These are phyloP conservation scores for Ogataea salicorniae DNA, from an alignment of 805 yeast species.

Conservation along the genomic window DNA sequence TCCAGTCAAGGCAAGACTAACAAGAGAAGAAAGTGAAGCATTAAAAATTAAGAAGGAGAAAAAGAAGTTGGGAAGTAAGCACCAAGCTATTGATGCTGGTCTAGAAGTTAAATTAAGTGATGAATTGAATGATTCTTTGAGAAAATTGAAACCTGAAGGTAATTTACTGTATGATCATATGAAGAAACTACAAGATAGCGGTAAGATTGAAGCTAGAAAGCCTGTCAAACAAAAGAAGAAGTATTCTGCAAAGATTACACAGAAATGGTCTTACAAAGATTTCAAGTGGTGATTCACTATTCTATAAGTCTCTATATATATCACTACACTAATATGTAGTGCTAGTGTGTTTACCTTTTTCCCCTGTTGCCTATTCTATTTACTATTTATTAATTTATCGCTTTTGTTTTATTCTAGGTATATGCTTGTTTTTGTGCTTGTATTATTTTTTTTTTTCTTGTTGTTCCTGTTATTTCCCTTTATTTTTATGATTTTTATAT, in stretches of 20 bases:
- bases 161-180: slow-evolving; percentile 77
- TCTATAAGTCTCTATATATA: not conserved
- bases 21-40: slow-evolving; percentile 15
- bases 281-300: slow-evolving; percentile 43
- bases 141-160: slow-evolving; percentile 88
- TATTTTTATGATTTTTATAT: no score
- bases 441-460: no score
- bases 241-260: slow-evolving; percentile 72
- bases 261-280: slow-evolving; percentile 92
- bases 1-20: slow-evolving; percentile 3
- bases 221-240: slow-evolving; percentile 61
- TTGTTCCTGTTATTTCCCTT: no score
- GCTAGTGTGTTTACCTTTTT: not conserved
- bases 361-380: not conserved
- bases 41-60: slow-evolving; percentile 27
- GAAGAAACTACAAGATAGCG: slow-evolving; percentile 75
- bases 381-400: not conserved
- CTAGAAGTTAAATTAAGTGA: slow-evolving; percentile 79
- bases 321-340: not conserved
- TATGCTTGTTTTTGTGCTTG: no score
- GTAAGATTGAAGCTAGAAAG: slow-evolving; percentile 80
- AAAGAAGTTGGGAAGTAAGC: slow-evolving; percentile 38
- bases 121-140: slow-evolving; percentile 79
- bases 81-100: slow-evolving; percentile 38
- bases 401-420: not conserved